phyloP scores from a whole-genome alignment of 176 grass and related monocot species.

The Leersia perrieri region DNA sequence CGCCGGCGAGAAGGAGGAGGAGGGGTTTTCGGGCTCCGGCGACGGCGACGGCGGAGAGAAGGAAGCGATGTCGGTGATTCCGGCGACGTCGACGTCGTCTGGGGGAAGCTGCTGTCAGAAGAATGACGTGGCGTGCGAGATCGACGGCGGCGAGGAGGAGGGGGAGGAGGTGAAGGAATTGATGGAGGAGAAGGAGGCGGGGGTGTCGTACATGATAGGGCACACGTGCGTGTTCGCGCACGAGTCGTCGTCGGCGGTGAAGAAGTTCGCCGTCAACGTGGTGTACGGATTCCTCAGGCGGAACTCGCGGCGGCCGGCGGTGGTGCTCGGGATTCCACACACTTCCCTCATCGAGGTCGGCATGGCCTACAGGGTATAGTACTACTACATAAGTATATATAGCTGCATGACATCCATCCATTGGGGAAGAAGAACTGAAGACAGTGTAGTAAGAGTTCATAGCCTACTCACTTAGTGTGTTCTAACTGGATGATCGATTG shows the following conservation, averaged over 20 bases:
- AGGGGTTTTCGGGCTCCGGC: too few species aligned
- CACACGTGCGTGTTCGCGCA: constrained; percentile 72
- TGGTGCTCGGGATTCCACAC: constrained; percentile 73
- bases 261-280: constrained; percentile 71
- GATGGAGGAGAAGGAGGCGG: constrained; percentile 64
- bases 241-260: constrained; percentile 68
- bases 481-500: too few species aligned
- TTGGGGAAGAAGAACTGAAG: too few species aligned
- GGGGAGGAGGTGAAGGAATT: constrained; percentile 55
- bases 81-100: not conserved
- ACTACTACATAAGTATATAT: not conserved
- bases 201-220: constrained; percentile 89
- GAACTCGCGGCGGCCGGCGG: constrained; percentile 72
- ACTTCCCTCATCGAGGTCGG: constrained; percentile 84
- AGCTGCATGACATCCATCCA: not conserved
- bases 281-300: constrained; percentile 83
- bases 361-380: constrained; percentile 78
- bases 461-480: not conserved
- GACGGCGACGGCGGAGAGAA: too few species aligned
- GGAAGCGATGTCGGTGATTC: constrained; percentile 37
- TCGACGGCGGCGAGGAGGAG: constrained; percentile 26
- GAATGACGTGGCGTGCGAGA: constrained; percentile 29
- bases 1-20: constrained; percentile 21
- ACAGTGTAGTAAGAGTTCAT: not conserved
- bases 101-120: not conserved